Percentiles rank a stretch among this genome's conserved stretches.
phyloP scores from a whole-genome alignment of 495 filamentous ascomycete species.

The Annulohypoxylon nitens region DNA sequence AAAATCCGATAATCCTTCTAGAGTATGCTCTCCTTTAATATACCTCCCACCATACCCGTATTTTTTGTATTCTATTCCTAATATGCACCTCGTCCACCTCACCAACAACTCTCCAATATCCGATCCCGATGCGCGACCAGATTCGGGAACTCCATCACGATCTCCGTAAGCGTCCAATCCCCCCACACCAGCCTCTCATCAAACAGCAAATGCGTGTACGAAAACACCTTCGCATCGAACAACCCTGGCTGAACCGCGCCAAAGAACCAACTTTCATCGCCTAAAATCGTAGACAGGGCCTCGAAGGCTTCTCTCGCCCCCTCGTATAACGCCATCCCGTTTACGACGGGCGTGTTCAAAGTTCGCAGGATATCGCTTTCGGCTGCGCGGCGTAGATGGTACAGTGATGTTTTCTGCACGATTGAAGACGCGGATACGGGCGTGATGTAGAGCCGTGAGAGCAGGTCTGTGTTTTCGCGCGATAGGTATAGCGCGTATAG shows the following conservation, averaged over 20 bases:
- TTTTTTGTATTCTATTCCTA: not conserved
- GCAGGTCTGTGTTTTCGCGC: slow-evolving; percentile 71
- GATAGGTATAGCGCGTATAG: slow-evolving; percentile 85
- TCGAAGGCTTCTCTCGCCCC: slow-evolving; percentile 78
- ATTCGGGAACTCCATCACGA: slow-evolving; percentile 50
- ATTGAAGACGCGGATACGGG: slow-evolving; percentile 70
- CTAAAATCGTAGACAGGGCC: slow-evolving; percentile 79
- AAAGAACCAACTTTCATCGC: slow-evolving; percentile 64
- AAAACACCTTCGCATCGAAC: slow-evolving; percentile 91
- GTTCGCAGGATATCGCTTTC: slow-evolving; percentile 77
- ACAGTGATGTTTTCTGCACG: slow-evolving; percentile 71
- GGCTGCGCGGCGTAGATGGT: slow-evolving; percentile 78
- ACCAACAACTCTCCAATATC: slow-evolving; percentile 53
- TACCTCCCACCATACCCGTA: not conserved
- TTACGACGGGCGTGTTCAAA: slow-evolving; percentile 63
- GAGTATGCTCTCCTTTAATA: not conserved
- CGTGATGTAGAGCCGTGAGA: slow-evolving; percentile 75
- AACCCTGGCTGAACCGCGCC: slow-evolving; percentile 67
- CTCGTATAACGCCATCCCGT: slow-evolving; percentile 72
- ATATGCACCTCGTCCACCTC: not conserved
- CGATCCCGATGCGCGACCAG: slow-evolving; percentile 52
- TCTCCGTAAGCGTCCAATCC: slow-evolving; percentile 36
- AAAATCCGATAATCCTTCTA: not conserved
- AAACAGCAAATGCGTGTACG: slow-evolving; percentile 87
- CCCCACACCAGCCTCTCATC: slow-evolving; percentile 71